phyloP scores from a whole-genome alignment of 805 yeast species.

The Jamesozyma jinghongensis region DNA sequence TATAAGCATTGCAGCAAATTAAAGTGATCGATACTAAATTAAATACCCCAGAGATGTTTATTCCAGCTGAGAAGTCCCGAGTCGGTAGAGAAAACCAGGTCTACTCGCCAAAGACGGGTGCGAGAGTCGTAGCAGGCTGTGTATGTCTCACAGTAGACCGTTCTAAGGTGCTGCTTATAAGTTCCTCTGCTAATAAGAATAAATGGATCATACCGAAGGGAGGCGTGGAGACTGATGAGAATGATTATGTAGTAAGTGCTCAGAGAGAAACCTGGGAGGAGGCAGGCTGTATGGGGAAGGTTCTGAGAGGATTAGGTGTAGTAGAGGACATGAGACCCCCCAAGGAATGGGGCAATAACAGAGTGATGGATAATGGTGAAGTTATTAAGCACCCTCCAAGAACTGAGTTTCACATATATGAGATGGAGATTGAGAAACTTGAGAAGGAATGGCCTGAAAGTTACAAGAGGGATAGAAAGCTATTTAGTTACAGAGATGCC shows the following conservation, averaged over 20 bases:
- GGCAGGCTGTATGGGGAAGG: slow-evolving; percentile 74
- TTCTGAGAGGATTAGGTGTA: slow-evolving; percentile 48
- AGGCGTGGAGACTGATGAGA: slow-evolving; percentile 83
- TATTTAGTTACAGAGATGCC: slow-evolving; percentile 70
- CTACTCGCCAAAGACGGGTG: slow-evolving; percentile 53
- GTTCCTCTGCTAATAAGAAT: slow-evolving; percentile 58
- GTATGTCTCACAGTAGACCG: slow-evolving; percentile 54
- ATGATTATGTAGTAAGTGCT: slow-evolving; percentile 43
- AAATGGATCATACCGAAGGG: slow-evolving; percentile 94
- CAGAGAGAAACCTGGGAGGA: slow-evolving; percentile 96
- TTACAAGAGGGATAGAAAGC: slow-evolving; percentile 50
- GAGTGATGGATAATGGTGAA: slow-evolving; percentile 4
- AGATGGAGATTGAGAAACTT: slow-evolving; percentile 52
- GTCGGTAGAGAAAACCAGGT: slow-evolving; percentile 53
- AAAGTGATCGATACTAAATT: no score
- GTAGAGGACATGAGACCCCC: slow-evolving; percentile 54
- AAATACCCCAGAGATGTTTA: slow-evolving; percentile 4
- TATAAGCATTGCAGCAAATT: no score
- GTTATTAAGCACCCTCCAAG: slow-evolving; percentile 46
- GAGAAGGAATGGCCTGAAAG: slow-evolving; percentile 71
- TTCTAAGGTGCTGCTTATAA: slow-evolving; percentile 64
- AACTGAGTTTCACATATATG: slow-evolving; percentile 83
- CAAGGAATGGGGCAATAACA: slow-evolving; percentile 34
- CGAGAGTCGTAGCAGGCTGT: slow-evolving; percentile 90
- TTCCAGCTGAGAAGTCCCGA: slow-evolving; percentile 33